Conservation (phyloP, 495 filamentous ascomycete species). For the Penicillium canescens region DNA sequence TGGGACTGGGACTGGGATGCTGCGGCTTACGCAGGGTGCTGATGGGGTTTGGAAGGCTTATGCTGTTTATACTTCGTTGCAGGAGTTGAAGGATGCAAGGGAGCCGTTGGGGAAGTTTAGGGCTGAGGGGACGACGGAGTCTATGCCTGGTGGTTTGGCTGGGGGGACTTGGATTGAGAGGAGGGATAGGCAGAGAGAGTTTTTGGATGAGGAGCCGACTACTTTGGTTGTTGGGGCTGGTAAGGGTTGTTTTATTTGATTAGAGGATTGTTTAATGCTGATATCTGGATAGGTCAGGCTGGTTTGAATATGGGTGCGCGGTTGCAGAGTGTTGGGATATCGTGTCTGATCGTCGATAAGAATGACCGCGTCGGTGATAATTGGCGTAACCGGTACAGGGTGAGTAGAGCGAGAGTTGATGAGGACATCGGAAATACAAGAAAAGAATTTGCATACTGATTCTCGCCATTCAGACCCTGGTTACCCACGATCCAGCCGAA, state of each 20-base stretch:
- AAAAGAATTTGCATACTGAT: not conserved
- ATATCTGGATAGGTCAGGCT: constrained; percentile 37
- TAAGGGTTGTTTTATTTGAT: constrained; percentile 20
- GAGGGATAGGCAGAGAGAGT: constrained; percentile 55
- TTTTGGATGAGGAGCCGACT: constrained; percentile 56
- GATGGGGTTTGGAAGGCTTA: constrained; percentile 63
- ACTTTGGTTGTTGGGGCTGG: constrained; percentile 67
- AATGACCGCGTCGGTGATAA: constrained; percentile 71
- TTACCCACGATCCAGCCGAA: constrained; percentile 65
- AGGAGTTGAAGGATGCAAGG: constrained; percentile 50
- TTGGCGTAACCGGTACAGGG: constrained; percentile 67
- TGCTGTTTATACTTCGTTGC: constrained; percentile 60
- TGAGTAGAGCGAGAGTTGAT: constrained; percentile 8
- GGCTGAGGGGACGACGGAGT: constrained; percentile 55
- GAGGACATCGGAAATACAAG: too few relatives aligned
- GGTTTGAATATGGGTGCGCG: constrained; percentile 65
- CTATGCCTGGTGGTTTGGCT: constrained; percentile 54
- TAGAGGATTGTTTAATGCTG: constrained; percentile 14
- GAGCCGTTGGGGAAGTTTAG: constrained; percentile 52
- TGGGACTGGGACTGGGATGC: constrained; percentile 58
- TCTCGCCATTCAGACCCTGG: constrained; percentile 16
- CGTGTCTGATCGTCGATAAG: constrained; percentile 64
- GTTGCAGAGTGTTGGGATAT: constrained; percentile 66
- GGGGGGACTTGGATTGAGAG: constrained; percentile 71
- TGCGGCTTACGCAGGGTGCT: constrained; percentile 51